A percentile compares a stretch with the other conserved stretches of the same genome.
Evolutionary conservation across 371 early-diverging fungal genomes (phyloP).

Genomic region (Entomophthora muscae): DNA sequence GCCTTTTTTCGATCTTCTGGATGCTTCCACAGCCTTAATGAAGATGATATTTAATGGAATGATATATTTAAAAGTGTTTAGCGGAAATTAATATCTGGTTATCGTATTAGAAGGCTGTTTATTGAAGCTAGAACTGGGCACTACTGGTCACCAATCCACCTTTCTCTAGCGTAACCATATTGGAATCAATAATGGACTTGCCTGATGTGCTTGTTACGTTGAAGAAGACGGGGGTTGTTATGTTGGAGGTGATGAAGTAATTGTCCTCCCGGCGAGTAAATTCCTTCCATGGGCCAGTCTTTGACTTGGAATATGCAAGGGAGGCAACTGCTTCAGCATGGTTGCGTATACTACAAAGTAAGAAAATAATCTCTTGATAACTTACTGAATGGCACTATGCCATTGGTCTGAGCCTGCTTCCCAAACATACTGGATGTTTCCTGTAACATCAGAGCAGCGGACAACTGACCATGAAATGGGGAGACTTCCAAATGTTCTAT

Average conservation of each 20-base stretch:
- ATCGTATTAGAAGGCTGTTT: too few species aligned
- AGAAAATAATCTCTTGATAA: background rate
- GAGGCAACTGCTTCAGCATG: background rate
- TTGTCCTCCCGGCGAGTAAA: slow-evolving; percentile 5
- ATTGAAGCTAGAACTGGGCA: slow-evolving; percentile 3
- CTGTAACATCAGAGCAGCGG: background rate
- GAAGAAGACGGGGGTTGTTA: background rate
- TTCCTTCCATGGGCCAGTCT: background rate
- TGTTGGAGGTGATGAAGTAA: slow-evolving; percentile 3
- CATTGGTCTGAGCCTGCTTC: slow-evolving; percentile 2
- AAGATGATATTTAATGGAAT: too few species aligned
- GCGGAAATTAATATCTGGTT: too few species aligned
- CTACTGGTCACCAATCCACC: background rate
- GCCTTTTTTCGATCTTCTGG: too few species aligned
- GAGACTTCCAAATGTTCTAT: background rate
- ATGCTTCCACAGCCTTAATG: too few species aligned
- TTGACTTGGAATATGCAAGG: background rate
- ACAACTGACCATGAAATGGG: slow-evolving; percentile 1
- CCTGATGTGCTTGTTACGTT: background rate
- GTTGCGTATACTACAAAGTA: slow-evolving; percentile 3
- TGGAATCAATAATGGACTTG: background rate
- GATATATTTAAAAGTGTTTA: too few species aligned
- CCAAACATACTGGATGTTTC: slow-evolving; percentile 2
- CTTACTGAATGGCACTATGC: slow-evolving; percentile 8
- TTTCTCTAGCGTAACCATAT: background rate